A percentile compares a stretch with the other conserved stretches of the same genome.
Evolutionary conservation across 129 eudicot species (phyloP).

Genomic region (Glebionis coronaria): DNA sequence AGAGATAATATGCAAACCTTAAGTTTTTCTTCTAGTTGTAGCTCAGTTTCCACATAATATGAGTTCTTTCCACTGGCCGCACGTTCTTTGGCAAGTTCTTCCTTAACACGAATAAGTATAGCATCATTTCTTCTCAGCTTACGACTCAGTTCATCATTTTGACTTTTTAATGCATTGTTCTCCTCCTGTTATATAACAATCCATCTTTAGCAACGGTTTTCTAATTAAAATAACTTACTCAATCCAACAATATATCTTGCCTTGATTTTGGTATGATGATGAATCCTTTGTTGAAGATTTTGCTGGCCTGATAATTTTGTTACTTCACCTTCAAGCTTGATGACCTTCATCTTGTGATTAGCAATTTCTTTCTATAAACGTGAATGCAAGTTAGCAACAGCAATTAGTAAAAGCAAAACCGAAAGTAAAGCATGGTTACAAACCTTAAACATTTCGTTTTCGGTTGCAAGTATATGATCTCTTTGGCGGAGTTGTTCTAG

Average conservation of each 20-base stretch:
- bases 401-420: neutral
- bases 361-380: constrained; percentile 49
- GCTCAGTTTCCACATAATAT: constrained; percentile 61
- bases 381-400: constrained; percentile 16
- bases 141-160: constrained; percentile 67
- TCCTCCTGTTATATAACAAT: constrained; percentile 61
- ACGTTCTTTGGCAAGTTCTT: constrained; percentile 60
- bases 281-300: constrained; percentile 90
- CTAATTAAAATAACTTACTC: neutral
- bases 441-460: constrained; percentile 84
- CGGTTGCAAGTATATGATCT: constrained; percentile 52
- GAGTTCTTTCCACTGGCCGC: constrained; percentile 57
- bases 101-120: constrained; percentile 51
- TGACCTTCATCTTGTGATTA: constrained; percentile 58
- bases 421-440: constrained; percentile 4
- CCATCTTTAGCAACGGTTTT: constrained; percentile 5
- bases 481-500: constrained; percentile 71
- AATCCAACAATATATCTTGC: constrained; percentile 28
- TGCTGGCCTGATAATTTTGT: constrained; percentile 91
- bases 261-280: constrained; percentile 97
- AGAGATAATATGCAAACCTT: constrained; percentile 51
- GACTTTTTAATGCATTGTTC: constrained; percentile 61
- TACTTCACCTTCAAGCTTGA: constrained; percentile 75
- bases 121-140: constrained; percentile 61
- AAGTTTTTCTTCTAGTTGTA: constrained; percentile 46